Evolutionary conservation across 176 grass and related monocot genomes (phyloP).

Genomic region (Tillandsia fasciculata): DNA sequence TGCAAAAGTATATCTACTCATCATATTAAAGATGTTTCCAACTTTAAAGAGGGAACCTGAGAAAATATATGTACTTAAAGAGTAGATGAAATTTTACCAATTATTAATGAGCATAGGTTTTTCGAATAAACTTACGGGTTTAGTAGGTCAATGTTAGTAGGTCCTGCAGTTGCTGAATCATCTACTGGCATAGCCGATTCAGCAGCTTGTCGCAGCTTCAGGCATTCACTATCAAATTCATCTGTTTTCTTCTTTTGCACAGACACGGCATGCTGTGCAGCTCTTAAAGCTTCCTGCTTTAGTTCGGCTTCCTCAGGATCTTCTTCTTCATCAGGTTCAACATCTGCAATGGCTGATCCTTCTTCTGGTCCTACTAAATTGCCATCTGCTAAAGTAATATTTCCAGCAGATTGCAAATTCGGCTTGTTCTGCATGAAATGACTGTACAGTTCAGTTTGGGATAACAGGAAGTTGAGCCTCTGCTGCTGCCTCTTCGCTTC

Average conservation of each 20-base stretch:
- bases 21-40: no score
- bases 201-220: constrained; percentile 53
- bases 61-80: no score
- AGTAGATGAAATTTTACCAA: no score
- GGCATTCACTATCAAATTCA: constrained; percentile 88
- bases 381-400: constrained; percentile 10
- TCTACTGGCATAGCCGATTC: constrained; percentile 38
- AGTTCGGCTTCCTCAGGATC: constrained; percentile 90
- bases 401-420: constrained; percentile 18
- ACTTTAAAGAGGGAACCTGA: no score
- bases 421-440: constrained; percentile 99
- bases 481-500: constrained; percentile 99
- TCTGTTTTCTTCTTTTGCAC: constrained; percentile 94
- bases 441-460: constrained; percentile 96
- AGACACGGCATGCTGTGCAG: constrained; percentile 80
- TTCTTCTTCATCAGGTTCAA: constrained; percentile 51
- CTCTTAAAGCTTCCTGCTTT: constrained; percentile 76
- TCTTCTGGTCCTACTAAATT: constrained; percentile 42
- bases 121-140: constrained; percentile 65
- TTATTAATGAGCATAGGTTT: not conserved
- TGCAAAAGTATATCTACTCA: no score
- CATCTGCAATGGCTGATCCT: constrained; percentile 22
- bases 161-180: constrained; percentile 44
- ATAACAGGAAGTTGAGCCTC: constrained; percentile 90
- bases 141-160: constrained; percentile 80